These are phyloP conservation scores for Arctium lappa DNA, from an alignment of 129 eudicot genomes.

Conservation along the genomic window DNA sequence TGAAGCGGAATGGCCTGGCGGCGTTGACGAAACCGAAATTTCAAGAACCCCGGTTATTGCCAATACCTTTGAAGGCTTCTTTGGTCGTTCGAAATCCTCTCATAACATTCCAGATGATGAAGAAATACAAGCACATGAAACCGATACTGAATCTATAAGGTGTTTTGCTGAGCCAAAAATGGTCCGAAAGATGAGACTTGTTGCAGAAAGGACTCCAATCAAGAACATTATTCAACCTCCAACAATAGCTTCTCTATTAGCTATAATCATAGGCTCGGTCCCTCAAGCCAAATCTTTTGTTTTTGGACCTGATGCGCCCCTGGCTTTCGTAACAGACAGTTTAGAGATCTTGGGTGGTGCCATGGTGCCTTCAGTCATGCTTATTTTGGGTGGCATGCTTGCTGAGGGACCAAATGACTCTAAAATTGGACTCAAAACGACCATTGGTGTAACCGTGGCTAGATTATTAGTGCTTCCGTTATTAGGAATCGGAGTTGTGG, in stretches of 20 bases:
- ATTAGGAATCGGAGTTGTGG: constrained; percentile 40
- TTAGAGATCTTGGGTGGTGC: constrained; percentile 49
- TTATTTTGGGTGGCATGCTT: constrained; percentile 53
- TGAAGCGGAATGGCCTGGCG: constrained; percentile 53
- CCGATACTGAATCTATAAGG: constrained; percentile 6
- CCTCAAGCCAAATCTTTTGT: constrained; percentile 36
- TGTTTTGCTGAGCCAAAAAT: constrained; percentile 35
- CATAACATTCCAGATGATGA: not conserved
- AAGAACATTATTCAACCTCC: constrained; percentile 51
- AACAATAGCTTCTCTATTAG: constrained; percentile 43
- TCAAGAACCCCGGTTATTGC: constrained; percentile 27
- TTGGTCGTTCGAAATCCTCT: constrained; percentile 4
- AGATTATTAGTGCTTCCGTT: constrained; percentile 43
- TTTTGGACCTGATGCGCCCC: constrained; percentile 51
- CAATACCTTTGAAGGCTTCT: constrained; percentile 13
- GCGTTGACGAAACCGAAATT: constrained; percentile 35
- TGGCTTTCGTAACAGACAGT: constrained; percentile 42
- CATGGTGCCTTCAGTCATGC: constrained; percentile 53
- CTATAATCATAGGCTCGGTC: constrained; percentile 40
- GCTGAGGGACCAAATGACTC: constrained; percentile 53
- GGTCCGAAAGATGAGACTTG: constrained; percentile 37
- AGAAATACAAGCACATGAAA: constrained; percentile 21
- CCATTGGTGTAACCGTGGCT: constrained; percentile 44
- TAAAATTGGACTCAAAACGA: constrained; percentile 40
- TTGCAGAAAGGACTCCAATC: constrained; percentile 46